A percentile compares a stretch with the other conserved stretches of the same genome.
Evolutionary conservation across 2,329 filamentous ascomycete genomes (phyloP).

Genomic region (Tolypocladium ovalisporum): DNA sequence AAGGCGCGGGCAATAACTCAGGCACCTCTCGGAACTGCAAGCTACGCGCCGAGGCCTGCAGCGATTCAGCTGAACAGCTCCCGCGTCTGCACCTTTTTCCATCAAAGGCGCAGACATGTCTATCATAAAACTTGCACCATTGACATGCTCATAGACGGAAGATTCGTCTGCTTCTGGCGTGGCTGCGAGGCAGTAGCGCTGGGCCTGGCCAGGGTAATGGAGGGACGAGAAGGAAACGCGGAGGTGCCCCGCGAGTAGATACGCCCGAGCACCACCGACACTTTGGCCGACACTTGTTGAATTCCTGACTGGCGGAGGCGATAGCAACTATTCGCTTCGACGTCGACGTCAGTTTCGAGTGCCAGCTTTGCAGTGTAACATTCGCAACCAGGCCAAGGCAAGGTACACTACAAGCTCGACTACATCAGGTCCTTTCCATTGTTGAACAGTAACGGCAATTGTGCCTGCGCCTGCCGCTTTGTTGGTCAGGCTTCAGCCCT

Average conservation of each 20-base stretch:
- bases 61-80: no score
- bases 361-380: neutral
- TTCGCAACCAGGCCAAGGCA: neutral
- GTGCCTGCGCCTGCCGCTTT: neutral
- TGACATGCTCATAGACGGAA: neutral
- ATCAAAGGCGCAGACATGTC: neutral
- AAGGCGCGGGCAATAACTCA: neutral
- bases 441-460: neutral
- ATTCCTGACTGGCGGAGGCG: no score
- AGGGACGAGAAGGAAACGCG: neutral
- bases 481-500: slow-evolving; percentile 1
- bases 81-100: no score
- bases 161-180: neutral
- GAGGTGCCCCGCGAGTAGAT: neutral
- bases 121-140: neutral
- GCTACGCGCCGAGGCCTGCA: neutral
- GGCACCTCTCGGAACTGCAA: neutral
- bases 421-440: neutral
- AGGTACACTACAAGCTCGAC: neutral
- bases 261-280: neutral
- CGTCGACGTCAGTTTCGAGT: neutral
- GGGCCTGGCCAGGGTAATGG: neutral
- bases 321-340: no score
- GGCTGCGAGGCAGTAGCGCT: neutral
- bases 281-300: neutral